These are phyloP conservation scores for Nissolia schottii DNA, from an alignment of 306 rosid species.

Conservation along the genomic window DNA sequence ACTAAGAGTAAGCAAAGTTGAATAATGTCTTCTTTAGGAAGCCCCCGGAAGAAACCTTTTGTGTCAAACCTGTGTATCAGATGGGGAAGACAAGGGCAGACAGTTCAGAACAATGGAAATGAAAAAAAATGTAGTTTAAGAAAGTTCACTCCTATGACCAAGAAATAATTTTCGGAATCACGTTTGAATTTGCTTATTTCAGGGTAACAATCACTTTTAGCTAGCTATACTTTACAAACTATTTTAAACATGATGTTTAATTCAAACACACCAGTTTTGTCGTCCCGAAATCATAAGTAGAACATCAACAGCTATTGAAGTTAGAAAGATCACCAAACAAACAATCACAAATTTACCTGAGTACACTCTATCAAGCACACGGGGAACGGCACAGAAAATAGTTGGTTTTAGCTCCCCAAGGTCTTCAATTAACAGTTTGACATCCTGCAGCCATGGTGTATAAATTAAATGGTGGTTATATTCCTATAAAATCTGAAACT, in stretches of 20 bases:
- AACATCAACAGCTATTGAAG: conserved; percentile 5
- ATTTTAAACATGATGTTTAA: too few species aligned
- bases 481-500: not conserved
- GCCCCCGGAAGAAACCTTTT: conserved; percentile 76
- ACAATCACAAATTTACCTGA: conserved; percentile 44
- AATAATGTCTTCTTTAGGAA: conserved; percentile 61
- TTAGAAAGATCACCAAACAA: not conserved
- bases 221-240: too few species aligned
- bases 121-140: not conserved
- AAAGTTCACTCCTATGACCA: not conserved
- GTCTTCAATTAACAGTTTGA: conserved; percentile 80
- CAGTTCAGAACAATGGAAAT: not conserved
- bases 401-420: conserved; percentile 86
- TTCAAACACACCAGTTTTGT: not conserved
- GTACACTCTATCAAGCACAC: conserved; percentile 87
- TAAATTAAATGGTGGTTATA: conserved; percentile 17
- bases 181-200: not conserved
- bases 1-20: conserved; percentile 72
- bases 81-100: not conserved
- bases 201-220: too few species aligned
- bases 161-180: conserved; percentile 7
- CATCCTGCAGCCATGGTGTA: conserved; percentile 62
- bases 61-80: conserved; percentile 68
- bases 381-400: conserved; percentile 96
- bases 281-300: conserved; percentile 10